Base-by-base conservation (phyloP, 1,284 basidiomycete species). In the Amylostereum areolatum region DNA sequence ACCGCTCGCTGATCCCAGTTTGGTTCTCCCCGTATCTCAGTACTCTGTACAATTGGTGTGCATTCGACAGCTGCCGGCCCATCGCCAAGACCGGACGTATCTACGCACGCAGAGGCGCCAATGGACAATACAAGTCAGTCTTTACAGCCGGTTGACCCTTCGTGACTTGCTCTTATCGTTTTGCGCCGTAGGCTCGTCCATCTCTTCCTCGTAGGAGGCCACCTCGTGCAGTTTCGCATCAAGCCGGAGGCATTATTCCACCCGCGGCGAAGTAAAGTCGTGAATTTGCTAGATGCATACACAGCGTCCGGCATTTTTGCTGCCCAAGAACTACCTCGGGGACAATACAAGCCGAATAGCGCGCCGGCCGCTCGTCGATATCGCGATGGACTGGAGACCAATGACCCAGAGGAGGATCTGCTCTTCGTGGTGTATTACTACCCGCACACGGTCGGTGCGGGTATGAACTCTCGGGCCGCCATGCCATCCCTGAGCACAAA, bases 21-120 rank as follows among this genome's bases (percentile, higher is more conserved):
- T 70, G 5, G 69, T 77, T 7, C 66, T 81, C 34, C 34, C 75
- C 81, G 2, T 77, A 80, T 28, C 65, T 90, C 45, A 72, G 76
- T 47, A 70, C 73, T 6, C 66, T 90, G 46, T 92, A 87, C 71
- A 85, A 85, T 57, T 91, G 89, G 91, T 94, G 89, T 62, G 71
- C 81, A 4, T 61, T 92, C 53, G 78, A 85, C 37, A 80, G 78
- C 5, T 94, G 92, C 58, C 77, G 80, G 51, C 75, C 86, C 6
- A 81, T 93, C 47, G 63, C 83, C 34, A 83, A 81, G 58, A 75
- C 77, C 5, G 91, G 91, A 0, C 80, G 80, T 46, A 62, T 89
- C 11, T 92, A 80, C 59, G 77, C 78, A 63, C 78, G 85, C 55
- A 74, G 74, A 53, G 86, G 85, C 3, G 62, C 83, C 48, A 72